phyloP scores from a whole-genome alignment of 495 filamentous ascomycete genomes.

The Cryomyces minteri region DNA sequence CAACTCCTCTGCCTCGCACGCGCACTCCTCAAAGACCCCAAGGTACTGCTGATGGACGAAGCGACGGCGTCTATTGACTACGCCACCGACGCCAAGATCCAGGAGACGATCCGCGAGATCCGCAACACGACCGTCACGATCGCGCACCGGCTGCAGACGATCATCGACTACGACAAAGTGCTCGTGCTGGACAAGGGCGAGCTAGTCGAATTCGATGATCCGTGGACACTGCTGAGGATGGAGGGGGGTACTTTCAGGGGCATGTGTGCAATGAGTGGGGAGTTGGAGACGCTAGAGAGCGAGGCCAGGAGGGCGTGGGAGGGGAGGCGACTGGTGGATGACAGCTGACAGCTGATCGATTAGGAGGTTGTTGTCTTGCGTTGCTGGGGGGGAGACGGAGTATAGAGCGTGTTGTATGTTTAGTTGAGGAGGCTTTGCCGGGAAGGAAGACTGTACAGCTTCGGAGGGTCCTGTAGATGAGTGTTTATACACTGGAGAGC shows the following conservation, averaged over 20 bases:
- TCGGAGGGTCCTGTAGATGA: no score
- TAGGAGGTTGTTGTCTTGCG: no score
- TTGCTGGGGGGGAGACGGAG: no score
- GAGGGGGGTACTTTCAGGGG: conserved; percentile 47
- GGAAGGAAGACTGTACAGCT: no score
- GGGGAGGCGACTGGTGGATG: conserved; percentile 33
- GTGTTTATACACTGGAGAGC: no score
- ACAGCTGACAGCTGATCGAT: conserved; percentile 2
- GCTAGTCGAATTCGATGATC: conserved; percentile 78
- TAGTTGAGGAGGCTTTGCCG: no score
- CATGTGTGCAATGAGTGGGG: conserved; percentile 94
- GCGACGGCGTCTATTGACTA: conserved; percentile 98
- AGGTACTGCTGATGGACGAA: conserved; percentile 98
- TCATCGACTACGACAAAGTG: conserved; percentile 98
- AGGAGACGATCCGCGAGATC: conserved; percentile 81
- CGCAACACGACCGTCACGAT: conserved; percentile 84
- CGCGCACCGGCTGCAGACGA: conserved; percentile 91
- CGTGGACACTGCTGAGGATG: conserved; percentile 49
- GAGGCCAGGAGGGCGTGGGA: conserved; percentile 63
- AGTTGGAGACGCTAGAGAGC: conserved; percentile 50
- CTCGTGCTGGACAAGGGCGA: conserved; percentile 79
- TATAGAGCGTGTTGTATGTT: no score
- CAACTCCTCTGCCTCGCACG: conserved; percentile 92
- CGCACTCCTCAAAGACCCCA: conserved; percentile 78
- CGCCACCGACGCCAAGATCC: conserved; percentile 86